phyloP scores from a whole-genome alignment of 306 rosid genomes.

The Acacia crassicarpa region DNA sequence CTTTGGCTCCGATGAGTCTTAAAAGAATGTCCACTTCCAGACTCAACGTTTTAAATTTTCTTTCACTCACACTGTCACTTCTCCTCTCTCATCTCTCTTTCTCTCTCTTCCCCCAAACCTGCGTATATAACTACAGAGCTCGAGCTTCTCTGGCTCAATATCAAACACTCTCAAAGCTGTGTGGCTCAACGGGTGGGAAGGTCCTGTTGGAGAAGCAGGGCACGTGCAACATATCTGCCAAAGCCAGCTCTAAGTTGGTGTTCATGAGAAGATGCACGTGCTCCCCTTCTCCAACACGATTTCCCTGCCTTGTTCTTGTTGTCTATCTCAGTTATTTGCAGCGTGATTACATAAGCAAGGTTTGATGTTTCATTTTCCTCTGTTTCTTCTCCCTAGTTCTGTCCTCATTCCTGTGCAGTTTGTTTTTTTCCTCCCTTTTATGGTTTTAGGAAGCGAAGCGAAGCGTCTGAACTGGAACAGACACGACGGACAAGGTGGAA shows the following conservation, averaged over 20 bases:
- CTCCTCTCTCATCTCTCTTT: background rate
- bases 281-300: constrained; percentile 93
- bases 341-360: background rate
- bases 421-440: background rate
- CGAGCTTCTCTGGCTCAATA: constrained; percentile 1
- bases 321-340: background rate
- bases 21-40: constrained; percentile 68
- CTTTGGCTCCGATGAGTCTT: constrained; percentile 35
- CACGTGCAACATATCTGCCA: constrained; percentile 70
- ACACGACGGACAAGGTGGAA: background rate
- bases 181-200: constrained; percentile 45
- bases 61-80: constrained; percentile 17
- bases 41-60: constrained; percentile 63
- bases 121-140: constrained; percentile 46
- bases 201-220: constrained; percentile 98
- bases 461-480: too few relatives aligned
- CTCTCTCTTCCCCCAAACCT: background rate
- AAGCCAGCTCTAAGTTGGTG: background rate
- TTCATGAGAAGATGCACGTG: constrained; percentile 67
- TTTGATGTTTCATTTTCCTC: background rate
- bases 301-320: constrained; percentile 47
- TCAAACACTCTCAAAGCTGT: constrained; percentile 11
- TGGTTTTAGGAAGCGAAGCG: background rate
- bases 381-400: background rate
- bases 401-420: background rate